Conservation (phyloP, 1,139 yeast genomes). For the Candida freyschussii region DNA sequence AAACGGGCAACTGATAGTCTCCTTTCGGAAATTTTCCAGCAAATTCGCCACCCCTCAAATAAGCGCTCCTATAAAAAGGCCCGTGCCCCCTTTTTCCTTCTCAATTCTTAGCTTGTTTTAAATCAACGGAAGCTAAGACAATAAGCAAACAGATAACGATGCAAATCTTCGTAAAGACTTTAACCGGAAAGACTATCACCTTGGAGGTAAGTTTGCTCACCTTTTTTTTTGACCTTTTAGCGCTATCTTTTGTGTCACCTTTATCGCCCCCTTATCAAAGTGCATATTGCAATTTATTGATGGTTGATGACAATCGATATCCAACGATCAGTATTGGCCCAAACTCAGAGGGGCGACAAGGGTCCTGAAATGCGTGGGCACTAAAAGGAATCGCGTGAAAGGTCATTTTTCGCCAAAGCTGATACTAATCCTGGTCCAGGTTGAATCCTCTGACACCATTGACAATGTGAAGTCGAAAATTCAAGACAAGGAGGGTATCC, state of each 20-base stretch:
- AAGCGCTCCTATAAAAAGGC: conserved; percentile 6
- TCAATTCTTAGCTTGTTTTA: conserved; percentile 32
- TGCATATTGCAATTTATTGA: conserved; percentile 22
- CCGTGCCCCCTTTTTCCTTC: conserved; percentile 7
- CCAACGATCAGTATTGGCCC: too few relatives aligned
- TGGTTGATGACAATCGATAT: too few relatives aligned
- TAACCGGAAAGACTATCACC: conserved; percentile 40
- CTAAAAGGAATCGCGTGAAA: background rate
- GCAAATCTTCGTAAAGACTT: conserved; percentile 52
- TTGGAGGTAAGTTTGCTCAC: conserved; percentile 30
- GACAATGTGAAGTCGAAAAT: conserved; percentile 81
- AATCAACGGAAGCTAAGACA: conserved; percentile 34
- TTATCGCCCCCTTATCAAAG: conserved; percentile 9
- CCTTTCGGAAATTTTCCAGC: background rate
- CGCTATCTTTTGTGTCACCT: conserved; percentile 12
- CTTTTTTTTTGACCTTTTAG: conserved; percentile 8
- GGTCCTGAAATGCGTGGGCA: too few relatives aligned
- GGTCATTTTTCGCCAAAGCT: conserved; percentile 29
- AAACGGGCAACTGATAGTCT: background rate
- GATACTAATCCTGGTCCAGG: conserved; percentile 54
- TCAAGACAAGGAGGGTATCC: conserved; percentile 84
- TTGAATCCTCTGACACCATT: conserved; percentile 80
- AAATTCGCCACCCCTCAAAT: conserved; percentile 11
- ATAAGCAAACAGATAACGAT: conserved; percentile 24
- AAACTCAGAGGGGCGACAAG: too few relatives aligned